Base-by-base conservation (phyloP, 805 yeast species). In the Saccharomycopsis sp. region DNA sequence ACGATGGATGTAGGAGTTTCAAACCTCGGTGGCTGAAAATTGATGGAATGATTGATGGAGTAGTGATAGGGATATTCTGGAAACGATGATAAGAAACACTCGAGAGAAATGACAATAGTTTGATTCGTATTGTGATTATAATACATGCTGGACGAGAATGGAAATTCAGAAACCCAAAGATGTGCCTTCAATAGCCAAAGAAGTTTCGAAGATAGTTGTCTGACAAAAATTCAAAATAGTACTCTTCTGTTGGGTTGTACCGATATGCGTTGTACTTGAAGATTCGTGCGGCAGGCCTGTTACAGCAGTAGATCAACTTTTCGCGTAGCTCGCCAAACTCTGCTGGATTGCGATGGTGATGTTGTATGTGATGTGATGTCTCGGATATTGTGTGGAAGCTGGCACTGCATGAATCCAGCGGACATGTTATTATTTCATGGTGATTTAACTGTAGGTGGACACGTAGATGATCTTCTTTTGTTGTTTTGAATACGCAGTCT, bases 211-310 rank as follows among this genome's bases (percentile, higher is more conserved):
- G 34, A 23, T 46, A 58, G 34, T 56, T 41, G 15, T 56, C 50
- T 2, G 61, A 58, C 2, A 20, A 34, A 50, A 58, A 58, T 29
- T 58, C 61, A 24, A 50, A 21, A 24, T 58, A 58, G 24, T 24
- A 55, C 23, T 56, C 61, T 40, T 48, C 34, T 21, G 58, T 58
- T 2, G 61, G 61, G 18, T 58, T 58, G 47, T 58, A 58, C 50
- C 57, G 58, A 20, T 52, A 56, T 15, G 63, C 59, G 40, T 58
- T 56, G 47, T 58, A 58, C 15, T 58, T 58, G 54, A 58, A 58
- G 2, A 58, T n/a, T 48, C 57, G 23, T 8, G 57, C 48, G 24
- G 57, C 55, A 7, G 55, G 55, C 1, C 53, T 37, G 37, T 46
- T 55, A 50, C 60, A 57, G 24, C 48, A 24, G n/a, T 5, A 24